phyloP scores from a whole-genome alignment of 768 basidiomycete species.

The Serendipita vermifera region DNA sequence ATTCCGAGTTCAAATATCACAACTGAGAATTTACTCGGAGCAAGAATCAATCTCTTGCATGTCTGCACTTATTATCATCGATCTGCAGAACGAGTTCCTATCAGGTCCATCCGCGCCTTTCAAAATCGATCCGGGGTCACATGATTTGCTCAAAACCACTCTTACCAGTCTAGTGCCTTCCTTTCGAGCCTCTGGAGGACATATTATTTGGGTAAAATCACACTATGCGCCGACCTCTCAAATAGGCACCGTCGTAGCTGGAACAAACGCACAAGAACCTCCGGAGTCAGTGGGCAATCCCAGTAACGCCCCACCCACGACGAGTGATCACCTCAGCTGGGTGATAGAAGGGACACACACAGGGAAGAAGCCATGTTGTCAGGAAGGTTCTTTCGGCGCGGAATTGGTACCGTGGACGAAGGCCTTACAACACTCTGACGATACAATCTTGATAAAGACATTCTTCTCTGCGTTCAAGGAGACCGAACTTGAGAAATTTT shows the following conservation, averaged over 20 bases:
- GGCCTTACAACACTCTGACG: background rate
- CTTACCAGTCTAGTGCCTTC: background rate
- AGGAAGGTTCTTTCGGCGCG: background rate
- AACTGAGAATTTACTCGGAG: too few relatives aligned
- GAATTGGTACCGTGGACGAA: background rate
- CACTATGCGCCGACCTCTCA: slow-evolving; percentile 3
- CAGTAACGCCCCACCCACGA: too few relatives aligned
- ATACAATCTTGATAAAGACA: background rate
- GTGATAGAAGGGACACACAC: slow-evolving; percentile 4
- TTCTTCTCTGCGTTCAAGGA: background rate
- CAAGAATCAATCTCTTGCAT: too few relatives aligned
- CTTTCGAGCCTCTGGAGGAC: background rate
- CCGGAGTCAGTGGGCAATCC: too few relatives aligned
- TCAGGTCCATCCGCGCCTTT: background rate
- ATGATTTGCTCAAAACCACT: background rate
- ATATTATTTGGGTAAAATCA: slow-evolving; percentile 3
- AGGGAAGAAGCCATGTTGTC: background rate
- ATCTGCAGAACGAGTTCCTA: slow-evolving; percentile 4
- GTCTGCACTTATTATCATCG: background rate
- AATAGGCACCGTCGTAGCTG: too few relatives aligned
- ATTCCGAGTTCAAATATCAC: too few relatives aligned
- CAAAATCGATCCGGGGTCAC: background rate
- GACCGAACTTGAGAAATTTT: background rate
- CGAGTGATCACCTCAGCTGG: background rate
- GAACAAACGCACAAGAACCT: too few relatives aligned